Conservation (phyloP, 257 asterid genomes). For the Osmanthus fragrans region DNA sequence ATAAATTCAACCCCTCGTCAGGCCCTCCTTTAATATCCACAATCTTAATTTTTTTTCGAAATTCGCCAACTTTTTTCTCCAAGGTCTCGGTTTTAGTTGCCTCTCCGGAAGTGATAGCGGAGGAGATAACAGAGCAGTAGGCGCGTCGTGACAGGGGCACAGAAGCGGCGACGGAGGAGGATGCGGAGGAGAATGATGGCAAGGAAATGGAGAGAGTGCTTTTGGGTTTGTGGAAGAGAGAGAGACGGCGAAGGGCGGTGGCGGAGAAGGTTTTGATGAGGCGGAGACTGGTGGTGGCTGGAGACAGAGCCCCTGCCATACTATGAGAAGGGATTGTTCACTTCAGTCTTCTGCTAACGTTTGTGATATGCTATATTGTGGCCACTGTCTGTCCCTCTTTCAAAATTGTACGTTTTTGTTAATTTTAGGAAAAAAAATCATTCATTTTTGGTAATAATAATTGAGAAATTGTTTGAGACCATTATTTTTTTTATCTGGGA, state of each 20-base stretch:
- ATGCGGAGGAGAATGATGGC: conserved; percentile 34
- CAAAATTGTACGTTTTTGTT: too few species aligned
- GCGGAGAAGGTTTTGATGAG: conserved; percentile 51
- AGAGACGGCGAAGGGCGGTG: conserved; percentile 43
- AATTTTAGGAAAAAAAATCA: too few species aligned
- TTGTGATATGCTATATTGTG: not conserved
- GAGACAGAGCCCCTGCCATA: conserved; percentile 69
- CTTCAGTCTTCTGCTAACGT: not conserved
- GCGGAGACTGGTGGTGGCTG: conserved; percentile 66
- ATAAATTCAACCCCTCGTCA: conserved; percentile 65
- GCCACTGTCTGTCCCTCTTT: not conserved
- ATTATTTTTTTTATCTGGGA: too few species aligned
- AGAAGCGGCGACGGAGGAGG: conserved; percentile 30
- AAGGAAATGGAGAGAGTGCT: conserved; percentile 21
- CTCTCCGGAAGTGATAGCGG: conserved; percentile 58
- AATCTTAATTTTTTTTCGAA: conserved; percentile 65
- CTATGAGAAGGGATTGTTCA: not conserved
- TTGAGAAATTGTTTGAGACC: too few species aligned
- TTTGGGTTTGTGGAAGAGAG: conserved; percentile 30
- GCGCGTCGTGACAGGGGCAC: conserved; percentile 33
- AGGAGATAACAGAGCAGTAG: conserved; percentile 54
- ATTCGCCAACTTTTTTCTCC: conserved; percentile 60
- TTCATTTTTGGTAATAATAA: too few species aligned
- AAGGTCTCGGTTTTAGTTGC: conserved; percentile 48
- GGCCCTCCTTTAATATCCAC: conserved; percentile 81